These are phyloP conservation scores for Metarhizium anisopliae DNA, from an alignment of 2,329 filamentous ascomycete species.

Conservation along the genomic window DNA sequence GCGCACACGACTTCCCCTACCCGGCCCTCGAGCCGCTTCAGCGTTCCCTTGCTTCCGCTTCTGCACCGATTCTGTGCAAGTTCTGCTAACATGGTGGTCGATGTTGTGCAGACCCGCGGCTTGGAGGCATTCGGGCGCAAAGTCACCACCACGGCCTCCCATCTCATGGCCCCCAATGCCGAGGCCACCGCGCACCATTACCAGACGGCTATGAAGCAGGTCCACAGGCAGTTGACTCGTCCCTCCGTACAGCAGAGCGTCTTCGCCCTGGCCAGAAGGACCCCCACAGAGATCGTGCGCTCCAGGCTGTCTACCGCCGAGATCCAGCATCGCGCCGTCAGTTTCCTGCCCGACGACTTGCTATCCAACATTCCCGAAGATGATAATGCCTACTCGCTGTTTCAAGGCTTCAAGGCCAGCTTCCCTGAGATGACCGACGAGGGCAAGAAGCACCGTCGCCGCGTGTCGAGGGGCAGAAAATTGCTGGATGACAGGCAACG, in stretches of 20 bases:
- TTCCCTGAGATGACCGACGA: slow-evolving; percentile 65
- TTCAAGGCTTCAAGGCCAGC: slow-evolving; percentile 91
- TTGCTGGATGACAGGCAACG: slow-evolving; percentile 53
- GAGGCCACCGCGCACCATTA: slow-evolving; percentile 57
- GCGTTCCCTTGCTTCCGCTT: slow-evolving; percentile 1
- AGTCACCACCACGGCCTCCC: slow-evolving; percentile 85
- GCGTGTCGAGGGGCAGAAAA: slow-evolving; percentile 66
- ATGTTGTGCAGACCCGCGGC: slow-evolving; percentile 59
- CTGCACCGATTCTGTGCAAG: not conserved
- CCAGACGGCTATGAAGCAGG: slow-evolving; percentile 76
- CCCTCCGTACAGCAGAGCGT: slow-evolving; percentile 81
- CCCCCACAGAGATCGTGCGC: slow-evolving; percentile 87
- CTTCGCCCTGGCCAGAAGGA: slow-evolving; percentile 83
- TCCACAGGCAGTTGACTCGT: slow-evolving; percentile 80
- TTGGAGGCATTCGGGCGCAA: slow-evolving; percentile 91
- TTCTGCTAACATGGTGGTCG: slow-evolving; percentile 8
- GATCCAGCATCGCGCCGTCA: slow-evolving; percentile 87
- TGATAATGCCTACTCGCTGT: slow-evolving; percentile 81
- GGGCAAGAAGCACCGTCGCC: slow-evolving; percentile 60
- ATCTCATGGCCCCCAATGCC: slow-evolving; percentile 65
- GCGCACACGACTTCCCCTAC: not conserved
- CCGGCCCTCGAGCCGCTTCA: not conserved
- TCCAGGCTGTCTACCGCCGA: slow-evolving; percentile 83
- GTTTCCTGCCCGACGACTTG: slow-evolving; percentile 83
- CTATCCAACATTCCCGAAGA: slow-evolving; percentile 81